These are phyloP conservation scores for Pisolithus marmoratus DNA, from an alignment of 768 basidiomycete genomes.

Conservation along the genomic window DNA sequence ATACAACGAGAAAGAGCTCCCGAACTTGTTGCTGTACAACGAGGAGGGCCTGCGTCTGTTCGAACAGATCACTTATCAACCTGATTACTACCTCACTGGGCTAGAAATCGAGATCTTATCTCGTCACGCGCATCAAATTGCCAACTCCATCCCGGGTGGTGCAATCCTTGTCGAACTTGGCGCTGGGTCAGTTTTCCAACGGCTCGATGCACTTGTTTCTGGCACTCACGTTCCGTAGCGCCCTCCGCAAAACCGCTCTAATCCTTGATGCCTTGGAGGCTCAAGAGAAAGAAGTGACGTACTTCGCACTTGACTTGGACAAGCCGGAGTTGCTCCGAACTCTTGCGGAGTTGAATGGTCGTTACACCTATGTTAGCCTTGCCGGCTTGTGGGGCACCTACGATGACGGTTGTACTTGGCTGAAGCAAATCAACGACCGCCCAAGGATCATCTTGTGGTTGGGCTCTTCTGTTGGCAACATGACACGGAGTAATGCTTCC, in stretches of 20 bases:
- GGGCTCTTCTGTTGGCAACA: constrained; percentile 6
- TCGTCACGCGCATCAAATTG: neutral
- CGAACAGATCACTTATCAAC: constrained; percentile 5
- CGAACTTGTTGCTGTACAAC: constrained; percentile 4
- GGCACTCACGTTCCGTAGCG: neutral
- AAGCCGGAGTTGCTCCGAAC: constrained; percentile 4
- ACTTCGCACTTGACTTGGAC: constrained; percentile 7
- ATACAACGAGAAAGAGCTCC: constrained; percentile 5
- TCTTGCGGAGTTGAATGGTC: neutral
- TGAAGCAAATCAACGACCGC: neutral
- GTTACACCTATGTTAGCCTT: constrained; percentile 4
- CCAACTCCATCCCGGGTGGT: constrained; percentile 1
- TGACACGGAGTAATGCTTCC: constrained; percentile 1
- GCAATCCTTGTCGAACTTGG: constrained; percentile 2
- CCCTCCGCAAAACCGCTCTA: constrained; percentile 4
- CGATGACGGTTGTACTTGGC: constrained; percentile 5
- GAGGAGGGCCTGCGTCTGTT: constrained; percentile 6
- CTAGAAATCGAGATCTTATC: constrained; percentile 4
- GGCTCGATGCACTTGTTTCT: neutral
- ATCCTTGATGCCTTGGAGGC: constrained; percentile 5
- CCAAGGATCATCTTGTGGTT: constrained; percentile 4
- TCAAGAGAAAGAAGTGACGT: constrained; percentile 3
- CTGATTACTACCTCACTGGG: constrained; percentile 4
- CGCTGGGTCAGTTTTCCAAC: neutral
- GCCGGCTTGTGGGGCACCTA: constrained; percentile 7